Base-by-base conservation (phyloP, 345 rosid genomes). In the Linum usitatissimum region DNA sequence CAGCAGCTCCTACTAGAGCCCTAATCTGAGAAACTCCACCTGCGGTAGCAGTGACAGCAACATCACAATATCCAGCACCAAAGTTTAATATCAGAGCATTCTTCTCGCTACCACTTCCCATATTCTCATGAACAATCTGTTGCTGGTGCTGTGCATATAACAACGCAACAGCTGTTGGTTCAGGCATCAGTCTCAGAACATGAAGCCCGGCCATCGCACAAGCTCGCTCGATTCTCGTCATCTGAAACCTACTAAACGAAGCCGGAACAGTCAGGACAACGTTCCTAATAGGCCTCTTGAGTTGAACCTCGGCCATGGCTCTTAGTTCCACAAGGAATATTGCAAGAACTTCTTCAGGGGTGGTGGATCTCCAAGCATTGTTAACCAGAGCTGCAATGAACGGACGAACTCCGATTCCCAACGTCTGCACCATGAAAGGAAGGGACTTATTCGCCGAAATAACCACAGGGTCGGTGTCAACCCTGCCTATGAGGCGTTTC, bases 1-100 rank as follows among this genome's bases (percentile, higher is more conserved):
- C 60, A 13, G 90, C 62, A 49, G 62, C 81, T 63, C 96, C 98
- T 0, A 88, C 76, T 53, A 91, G 75, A 19, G 92, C 81, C 67
- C 83, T 91, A 39, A 91, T 86, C 71, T 84, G 96, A 15, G 95
- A 88, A 77, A 88, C 92, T n/a, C 98, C 98, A 62, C 98, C 96
- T 21, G 85, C 98, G 18, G 96, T 88, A 7, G 95, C 84, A 28
- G 83, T 73, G 38, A 88, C 88, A 13, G 87, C 86, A 23, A 91
- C 91, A 36, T 91, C 98, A 51, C 86, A 82, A 68, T 81, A 86
- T 18, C 96, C 96, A 34, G 96, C 96, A 59, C 98, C 95, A 84
- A 86, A 78, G 62, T 86, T 91, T 69, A 91, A 88, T 72, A 91
- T 84, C 59, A 88, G 79, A 0, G 87, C 96, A 54, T 82, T 74